Evolutionary conservation across 1,139 yeast genomes (phyloP).

Genomic region (Nakaseomyces nivariensis): DNA sequence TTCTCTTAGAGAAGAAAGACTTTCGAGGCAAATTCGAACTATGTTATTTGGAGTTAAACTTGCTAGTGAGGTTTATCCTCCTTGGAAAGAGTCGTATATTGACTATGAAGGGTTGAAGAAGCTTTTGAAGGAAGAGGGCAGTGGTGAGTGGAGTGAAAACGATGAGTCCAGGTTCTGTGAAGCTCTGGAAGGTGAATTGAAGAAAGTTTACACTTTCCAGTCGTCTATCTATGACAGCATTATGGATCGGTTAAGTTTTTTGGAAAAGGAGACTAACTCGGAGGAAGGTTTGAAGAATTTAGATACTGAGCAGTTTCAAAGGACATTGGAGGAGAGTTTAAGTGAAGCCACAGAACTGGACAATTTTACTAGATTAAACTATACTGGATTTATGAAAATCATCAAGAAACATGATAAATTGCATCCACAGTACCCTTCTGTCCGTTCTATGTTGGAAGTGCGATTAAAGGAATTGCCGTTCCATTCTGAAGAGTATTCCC

Average conservation of each 20-base stretch:
- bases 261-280: constrained; percentile 42
- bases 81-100: constrained; percentile 82
- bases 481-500: constrained; percentile 92
- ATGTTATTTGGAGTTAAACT: constrained; percentile 86
- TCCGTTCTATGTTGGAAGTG: constrained; percentile 79
- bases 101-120: constrained; percentile 72
- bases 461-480: constrained; percentile 81
- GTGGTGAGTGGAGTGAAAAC: constrained; percentile 51
- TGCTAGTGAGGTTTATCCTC: constrained; percentile 70
- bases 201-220: constrained; percentile 89
- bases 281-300: constrained; percentile 24
- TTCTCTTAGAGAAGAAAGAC: no score
- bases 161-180: constrained; percentile 80
- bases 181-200: constrained; percentile 75
- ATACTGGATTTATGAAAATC: constrained; percentile 88
- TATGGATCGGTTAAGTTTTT: constrained; percentile 49
- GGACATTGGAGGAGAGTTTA: constrained; percentile 61
- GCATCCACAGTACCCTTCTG: constrained; percentile 69
- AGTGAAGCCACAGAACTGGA: constrained; percentile 77
- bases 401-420: constrained; percentile 93
- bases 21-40: no score
- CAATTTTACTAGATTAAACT: constrained; percentile 80
- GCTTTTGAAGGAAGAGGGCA: constrained; percentile 54
- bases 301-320: constrained; percentile 38
- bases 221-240: constrained; percentile 58